A percentile compares a stretch with the other conserved stretches of the same genome.
phyloP scores from a whole-genome alignment of 148 eudicot species.

The Diospyros lotus region DNA sequence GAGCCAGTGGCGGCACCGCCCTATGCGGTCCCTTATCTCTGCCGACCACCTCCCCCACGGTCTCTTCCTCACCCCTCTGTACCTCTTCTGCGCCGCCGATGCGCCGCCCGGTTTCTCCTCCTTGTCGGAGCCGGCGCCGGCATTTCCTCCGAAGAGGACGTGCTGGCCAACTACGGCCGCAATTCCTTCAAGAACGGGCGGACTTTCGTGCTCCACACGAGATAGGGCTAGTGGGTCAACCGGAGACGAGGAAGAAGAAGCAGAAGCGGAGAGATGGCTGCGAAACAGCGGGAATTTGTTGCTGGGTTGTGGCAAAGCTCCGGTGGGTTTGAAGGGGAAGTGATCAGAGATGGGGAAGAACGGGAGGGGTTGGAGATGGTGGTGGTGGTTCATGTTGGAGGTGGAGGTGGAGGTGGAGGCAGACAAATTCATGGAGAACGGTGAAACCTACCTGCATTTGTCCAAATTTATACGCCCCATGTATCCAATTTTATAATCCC shows the following conservation, averaged over 20 bases:
- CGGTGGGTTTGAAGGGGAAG: slow-evolving; percentile 11
- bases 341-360: slow-evolving; percentile 8
- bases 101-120: neutral
- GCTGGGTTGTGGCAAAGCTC: slow-evolving; percentile 3
- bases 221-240: slow-evolving; percentile 1
- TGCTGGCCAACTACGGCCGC: slow-evolving; percentile 41
- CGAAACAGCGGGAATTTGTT: neutral
- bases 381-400: no score
- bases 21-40: slow-evolving; percentile 82
- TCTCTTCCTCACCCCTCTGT: slow-evolving; percentile 79
- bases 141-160: slow-evolving; percentile 22
- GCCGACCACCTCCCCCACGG: slow-evolving; percentile 97
- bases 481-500: no score
- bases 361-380: neutral
- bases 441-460: neutral
- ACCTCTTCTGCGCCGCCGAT: slow-evolving; percentile 30
- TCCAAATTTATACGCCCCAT: slow-evolving; percentile 4
- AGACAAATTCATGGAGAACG: neutral
- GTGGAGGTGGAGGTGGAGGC: no score
- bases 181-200: slow-evolving; percentile 33
- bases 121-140: neutral
- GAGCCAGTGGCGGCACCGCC: slow-evolving; percentile 85
- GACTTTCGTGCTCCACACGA: slow-evolving; percentile 1
- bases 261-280: neutral
- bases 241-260: neutral